Evolutionary conservation across 2,329 filamentous ascomycete genomes (phyloP).

Genomic region (Nemania sp.): DNA sequence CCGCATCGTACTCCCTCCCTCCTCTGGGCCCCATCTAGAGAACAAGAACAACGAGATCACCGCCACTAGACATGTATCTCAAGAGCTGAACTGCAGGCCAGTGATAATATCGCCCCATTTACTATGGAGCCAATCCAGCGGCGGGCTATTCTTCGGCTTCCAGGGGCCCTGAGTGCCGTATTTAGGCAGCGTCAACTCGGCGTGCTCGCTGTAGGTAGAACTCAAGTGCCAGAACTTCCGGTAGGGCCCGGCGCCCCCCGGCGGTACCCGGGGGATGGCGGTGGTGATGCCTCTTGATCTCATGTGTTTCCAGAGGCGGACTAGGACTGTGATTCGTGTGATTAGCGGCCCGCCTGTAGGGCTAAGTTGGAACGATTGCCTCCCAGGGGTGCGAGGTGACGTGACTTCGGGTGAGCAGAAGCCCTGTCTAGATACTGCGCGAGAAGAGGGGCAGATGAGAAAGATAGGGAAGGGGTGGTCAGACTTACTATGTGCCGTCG

Average conservation of each 20-base stretch:
- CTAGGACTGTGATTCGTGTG: conserved; percentile 52
- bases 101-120: conserved; percentile 36
- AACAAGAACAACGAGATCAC: neutral
- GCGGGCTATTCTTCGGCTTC: conserved; percentile 36
- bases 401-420: neutral
- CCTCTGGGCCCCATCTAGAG: neutral
- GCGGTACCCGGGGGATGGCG: conserved; percentile 59
- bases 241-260: conserved; percentile 37
- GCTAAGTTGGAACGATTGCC: neutral
- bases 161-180: conserved; percentile 37
- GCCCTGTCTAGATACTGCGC: neutral
- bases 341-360: neutral
- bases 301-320: conserved; percentile 65
- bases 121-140: conserved; percentile 31
- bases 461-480: no score
- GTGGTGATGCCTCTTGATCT: conserved; percentile 55
- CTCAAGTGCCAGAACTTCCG: conserved; percentile 40
- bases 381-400: neutral
- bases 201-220: conserved; percentile 31
- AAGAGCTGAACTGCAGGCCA: conserved; percentile 35
- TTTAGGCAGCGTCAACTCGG: conserved; percentile 19
- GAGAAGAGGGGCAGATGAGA: neutral
- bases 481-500: conserved; percentile 54
- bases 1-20: neutral
- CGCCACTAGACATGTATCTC: neutral